Base-by-base conservation (phyloP, 2,329 filamentous ascomycete genomes). In the Lachnellula occidentalis region DNA sequence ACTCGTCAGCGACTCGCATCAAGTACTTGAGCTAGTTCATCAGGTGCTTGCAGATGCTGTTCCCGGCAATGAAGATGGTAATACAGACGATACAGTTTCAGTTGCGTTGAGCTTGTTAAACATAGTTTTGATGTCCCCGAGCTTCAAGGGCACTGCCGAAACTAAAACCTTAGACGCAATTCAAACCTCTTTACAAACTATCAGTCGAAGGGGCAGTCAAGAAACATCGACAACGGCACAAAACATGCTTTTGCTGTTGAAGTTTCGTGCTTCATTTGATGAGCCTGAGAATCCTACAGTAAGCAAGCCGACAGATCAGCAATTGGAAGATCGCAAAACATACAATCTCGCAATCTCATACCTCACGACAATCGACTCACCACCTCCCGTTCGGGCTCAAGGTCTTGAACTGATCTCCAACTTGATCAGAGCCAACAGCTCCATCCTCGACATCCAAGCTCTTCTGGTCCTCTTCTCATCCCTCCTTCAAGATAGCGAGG, bases 371-470 rank as follows among this genome's bases (percentile, higher is more conserved):
- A 67, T 73, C 4, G 83, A 87, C 58, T 83, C 81, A 2, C 83
- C 84, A 1, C 78, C 85, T 1, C 85, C 85, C 0, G 82, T 88
- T n/a, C 78, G 83, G 2, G 81, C 80, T 0, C 83, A 88, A 64
- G 85, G 85, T 0, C 70, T 88, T 8, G 80, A 81, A 48, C 71
- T 88, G 1, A 68, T 88, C 11, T 80, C 81, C 0, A 70, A 67
- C 2, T 73, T 90, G 8, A 78, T 90, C 39, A 60, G 74, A 22
- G 69, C 77, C 0, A 72, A 74, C 39, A 82, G 82, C 42, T 69
- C 83, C 0, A 73, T 85, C 9, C 67, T 90, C 15, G 86, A 90
- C 64, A 77, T 90, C n/a, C 81, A 82, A 0, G 78, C 83, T 1
- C 74, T 83, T 3, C 73, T 86, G 0, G 79, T 86, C 5, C 74